A percentile compares a stretch with the other conserved stretches of the same genome.
Conservation (phyloP, 1,139 yeast genomes). For the Meyerozyma athensensis region DNA sequence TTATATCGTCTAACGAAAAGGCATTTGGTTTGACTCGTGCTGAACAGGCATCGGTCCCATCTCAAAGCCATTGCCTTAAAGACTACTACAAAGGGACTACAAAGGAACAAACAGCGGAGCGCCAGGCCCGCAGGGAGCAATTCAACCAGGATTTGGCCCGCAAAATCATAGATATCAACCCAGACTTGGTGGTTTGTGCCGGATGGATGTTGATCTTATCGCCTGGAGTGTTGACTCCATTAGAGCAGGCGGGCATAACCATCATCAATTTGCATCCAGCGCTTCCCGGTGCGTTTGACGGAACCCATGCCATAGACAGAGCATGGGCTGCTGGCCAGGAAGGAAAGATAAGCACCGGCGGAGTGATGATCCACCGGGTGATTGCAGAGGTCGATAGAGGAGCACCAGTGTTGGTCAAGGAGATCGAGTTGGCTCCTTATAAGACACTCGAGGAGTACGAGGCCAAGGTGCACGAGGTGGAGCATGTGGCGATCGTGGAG, state of each 20-base stretch:
- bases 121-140: constrained; percentile 57
- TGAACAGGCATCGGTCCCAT: constrained; percentile 56
- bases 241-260: constrained; percentile 57
- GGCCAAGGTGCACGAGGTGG: constrained; percentile 74
- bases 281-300: constrained; percentile 93
- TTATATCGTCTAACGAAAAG: constrained; percentile 73
- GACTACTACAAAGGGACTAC: constrained; percentile 71
- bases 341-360: constrained; percentile 74
- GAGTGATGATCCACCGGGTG: constrained; percentile 94
- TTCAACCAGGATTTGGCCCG: constrained; percentile 79
- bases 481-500: constrained; percentile 89
- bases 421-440: constrained; percentile 61
- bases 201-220: constrained; percentile 97
- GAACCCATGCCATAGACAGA: constrained; percentile 93
- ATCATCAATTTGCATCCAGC: constrained; percentile 96
- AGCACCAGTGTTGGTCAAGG: constrained; percentile 77
- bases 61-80: constrained; percentile 66
- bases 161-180: constrained; percentile 54
- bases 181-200: constrained; percentile 90
- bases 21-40: constrained; percentile 90
- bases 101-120: constrained; percentile 52
- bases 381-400: constrained; percentile 94
- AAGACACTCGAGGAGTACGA: constrained; percentile 81
- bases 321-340: constrained; percentile 94
- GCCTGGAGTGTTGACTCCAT: constrained; percentile 64